Conservation (phyloP, 371 early-diverging fungal species). For the Catenaria anguillulae region DNA sequence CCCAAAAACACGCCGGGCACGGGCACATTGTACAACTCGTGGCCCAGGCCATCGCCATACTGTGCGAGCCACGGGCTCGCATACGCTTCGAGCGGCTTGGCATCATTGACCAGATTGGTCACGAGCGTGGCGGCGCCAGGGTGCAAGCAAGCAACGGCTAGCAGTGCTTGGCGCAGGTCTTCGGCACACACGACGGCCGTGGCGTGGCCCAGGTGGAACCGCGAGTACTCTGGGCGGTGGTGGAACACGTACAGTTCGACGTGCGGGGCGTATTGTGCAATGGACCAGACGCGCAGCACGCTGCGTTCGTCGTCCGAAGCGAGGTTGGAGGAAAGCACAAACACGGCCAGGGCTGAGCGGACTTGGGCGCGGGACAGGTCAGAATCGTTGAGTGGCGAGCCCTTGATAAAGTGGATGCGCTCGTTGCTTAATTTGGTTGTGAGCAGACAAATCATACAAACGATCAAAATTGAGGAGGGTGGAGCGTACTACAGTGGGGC, state of each 20-base stretch:
- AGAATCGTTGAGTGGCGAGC: background rate
- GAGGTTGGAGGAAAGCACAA: background rate
- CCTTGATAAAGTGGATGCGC: background rate
- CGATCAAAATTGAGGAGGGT: too few relatives aligned
- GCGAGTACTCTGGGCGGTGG: slow-evolving; percentile 45
- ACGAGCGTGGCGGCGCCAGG: slow-evolving; percentile 49
- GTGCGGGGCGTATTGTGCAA: slow-evolving; percentile 37
- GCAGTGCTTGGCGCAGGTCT: slow-evolving; percentile 52
- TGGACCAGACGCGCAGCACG: slow-evolving; percentile 43
- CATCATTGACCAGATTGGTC: slow-evolving; percentile 49
- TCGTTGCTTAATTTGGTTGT: background rate
- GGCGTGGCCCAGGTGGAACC: slow-evolving; percentile 44
- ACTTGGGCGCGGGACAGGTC: background rate
- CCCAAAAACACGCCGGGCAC: slow-evolving; percentile 40
- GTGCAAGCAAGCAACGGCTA: slow-evolving; percentile 50
- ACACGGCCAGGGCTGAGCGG: background rate
- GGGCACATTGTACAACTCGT: slow-evolving; percentile 43
- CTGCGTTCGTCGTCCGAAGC: slow-evolving; percentile 25
- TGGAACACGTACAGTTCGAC: slow-evolving; percentile 52
- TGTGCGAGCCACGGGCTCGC: slow-evolving; percentile 58
- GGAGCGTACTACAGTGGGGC: background rate
- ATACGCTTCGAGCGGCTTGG: slow-evolving; percentile 38
- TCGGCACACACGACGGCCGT: slow-evolving; percentile 49
- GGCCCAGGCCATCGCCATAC: slow-evolving; percentile 58
- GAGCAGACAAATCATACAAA: too few relatives aligned